Conservation (phyloP, 139 green algal genomes). For the Raphidocelis subcapitata region DNA sequence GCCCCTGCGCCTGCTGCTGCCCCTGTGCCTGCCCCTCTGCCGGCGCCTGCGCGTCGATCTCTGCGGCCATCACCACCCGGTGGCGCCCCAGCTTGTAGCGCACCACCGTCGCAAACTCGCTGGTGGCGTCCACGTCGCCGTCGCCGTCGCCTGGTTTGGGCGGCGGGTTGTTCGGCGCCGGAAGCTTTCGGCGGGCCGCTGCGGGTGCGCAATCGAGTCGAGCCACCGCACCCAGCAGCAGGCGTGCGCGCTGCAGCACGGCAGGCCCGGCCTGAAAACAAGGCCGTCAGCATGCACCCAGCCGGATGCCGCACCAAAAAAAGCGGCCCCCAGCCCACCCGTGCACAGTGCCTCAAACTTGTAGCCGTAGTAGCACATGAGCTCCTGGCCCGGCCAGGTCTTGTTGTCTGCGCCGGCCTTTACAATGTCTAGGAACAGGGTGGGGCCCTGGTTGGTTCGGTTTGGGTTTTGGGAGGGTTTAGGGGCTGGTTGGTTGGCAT, state of each 20-base stretch:
- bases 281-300: too few species aligned
- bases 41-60: slow-evolving; percentile 37
- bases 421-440: slow-evolving; percentile 29
- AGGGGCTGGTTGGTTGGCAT: too few species aligned
- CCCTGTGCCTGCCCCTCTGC: background rate
- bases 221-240: too few species aligned
- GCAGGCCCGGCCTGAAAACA: too few species aligned
- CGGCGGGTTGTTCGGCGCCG: too few species aligned
- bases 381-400: slow-evolving; percentile 21
- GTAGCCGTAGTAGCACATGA: slow-evolving; percentile 51
- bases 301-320: too few species aligned
- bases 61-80: slow-evolving; percentile 50
- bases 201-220: background rate
- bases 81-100: slow-evolving; percentile 28
- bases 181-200: too few species aligned
- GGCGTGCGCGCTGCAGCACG: too few species aligned
- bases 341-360: slow-evolving; percentile 54
- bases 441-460: background rate
- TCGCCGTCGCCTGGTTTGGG: background rate
- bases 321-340: background rate
- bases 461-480: too few species aligned
- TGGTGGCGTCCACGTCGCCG: slow-evolving; percentile 43
- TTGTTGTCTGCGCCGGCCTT: background rate
- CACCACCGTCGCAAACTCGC: slow-evolving; percentile 42
- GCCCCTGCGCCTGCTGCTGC: background rate